phyloP scores from a whole-genome alignment of 805 yeast genomes.

The Wickerhamomyces rabaulensis region DNA sequence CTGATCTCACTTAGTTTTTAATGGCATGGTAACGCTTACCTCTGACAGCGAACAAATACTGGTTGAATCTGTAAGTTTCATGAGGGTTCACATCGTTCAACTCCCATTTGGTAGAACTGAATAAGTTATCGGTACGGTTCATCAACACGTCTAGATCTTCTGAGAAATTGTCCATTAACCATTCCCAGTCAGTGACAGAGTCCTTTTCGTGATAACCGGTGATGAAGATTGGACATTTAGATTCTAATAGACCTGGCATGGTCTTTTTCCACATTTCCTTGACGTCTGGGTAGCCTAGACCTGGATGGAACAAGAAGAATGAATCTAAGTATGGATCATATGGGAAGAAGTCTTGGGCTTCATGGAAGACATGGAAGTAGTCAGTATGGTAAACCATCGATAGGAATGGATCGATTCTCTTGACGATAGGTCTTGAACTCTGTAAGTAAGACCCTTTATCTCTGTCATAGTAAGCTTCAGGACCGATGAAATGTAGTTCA shows the following conservation, averaged over 20 bases:
- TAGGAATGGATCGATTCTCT: slow-evolving; percentile 69
- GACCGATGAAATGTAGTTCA: slow-evolving; percentile 91
- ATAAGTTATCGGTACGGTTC: slow-evolving; percentile 66
- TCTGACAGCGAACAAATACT: slow-evolving; percentile 84
- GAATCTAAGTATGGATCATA: slow-evolving; percentile 95
- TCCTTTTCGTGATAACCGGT: slow-evolving; percentile 87
- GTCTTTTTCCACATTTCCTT: slow-evolving; percentile 80
- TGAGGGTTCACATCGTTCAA: slow-evolving; percentile 89
- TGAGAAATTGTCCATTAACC: slow-evolving; percentile 60
- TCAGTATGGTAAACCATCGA: slow-evolving; percentile 80
- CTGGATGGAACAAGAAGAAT: slow-evolving; percentile 95
- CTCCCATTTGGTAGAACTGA: slow-evolving; percentile 90
- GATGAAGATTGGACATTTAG: slow-evolving; percentile 87
- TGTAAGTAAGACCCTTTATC: slow-evolving; percentile 56
- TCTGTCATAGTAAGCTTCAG: slow-evolving; percentile 80
- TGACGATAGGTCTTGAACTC: slow-evolving; percentile 59
- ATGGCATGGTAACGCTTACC: slow-evolving; percentile 96
- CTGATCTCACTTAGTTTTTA: background rate
- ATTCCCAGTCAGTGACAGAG: slow-evolving; percentile 59
- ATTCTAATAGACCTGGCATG: slow-evolving; percentile 80
- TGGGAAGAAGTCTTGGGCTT: slow-evolving; percentile 92
- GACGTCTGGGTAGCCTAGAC: slow-evolving; percentile 77
- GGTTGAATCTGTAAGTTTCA: slow-evolving; percentile 89
- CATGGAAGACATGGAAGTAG: slow-evolving; percentile 86
- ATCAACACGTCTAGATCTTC: slow-evolving; percentile 79